Evolutionary conservation across 257 asterid genomes (phyloP), one percentile per base, ranked within the genome.

Genomic region (Solanum habrochaites): DNA sequence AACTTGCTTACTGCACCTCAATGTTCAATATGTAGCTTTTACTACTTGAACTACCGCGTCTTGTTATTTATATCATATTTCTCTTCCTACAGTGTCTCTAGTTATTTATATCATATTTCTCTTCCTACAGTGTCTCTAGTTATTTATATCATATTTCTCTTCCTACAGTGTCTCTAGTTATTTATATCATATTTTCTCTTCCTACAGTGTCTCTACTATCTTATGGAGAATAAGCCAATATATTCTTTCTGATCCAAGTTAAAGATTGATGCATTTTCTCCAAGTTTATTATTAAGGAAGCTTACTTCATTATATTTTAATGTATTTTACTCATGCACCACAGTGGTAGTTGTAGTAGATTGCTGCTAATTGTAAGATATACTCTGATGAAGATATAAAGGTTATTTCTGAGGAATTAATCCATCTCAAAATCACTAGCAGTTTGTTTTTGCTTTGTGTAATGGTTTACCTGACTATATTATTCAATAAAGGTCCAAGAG

Each of bases 401-500:
- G 43, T 47, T 80, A 80, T 49, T 80, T 13, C 85, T 18, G 85
- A 10, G 67, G 29, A 47, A 29, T 12, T 15, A 45, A 80, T 80
- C 43, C 85, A 47, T 80, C 67, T 80, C 85, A 40, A 14, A 47
- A 18, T 80, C 29, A 80, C 85, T 45, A 45, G 21, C 43, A 80
- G 85, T 80, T 49, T 80, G 45, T 29, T 81, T 81, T 60, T 81
- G 71, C 45, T 72, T 13, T 77, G 47, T 64, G 23, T 66, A 18
- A 88, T 60, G 80, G 42, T 49, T 83, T 21, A 77, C 37, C 83
- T 64, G 70, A 87, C 88, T 88, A 71, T 86, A 85, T 62, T 83
- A 85, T 80, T 89, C 70, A 87, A 70, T 88, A 23, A 87, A 96
- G 99, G 98, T 91, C 99, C 99, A 87, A 94, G 91, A 91, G 91